phyloP scores from a whole-genome alignment of 2,329 filamentous ascomycete species.

The Dactylellina cionopaga region DNA sequence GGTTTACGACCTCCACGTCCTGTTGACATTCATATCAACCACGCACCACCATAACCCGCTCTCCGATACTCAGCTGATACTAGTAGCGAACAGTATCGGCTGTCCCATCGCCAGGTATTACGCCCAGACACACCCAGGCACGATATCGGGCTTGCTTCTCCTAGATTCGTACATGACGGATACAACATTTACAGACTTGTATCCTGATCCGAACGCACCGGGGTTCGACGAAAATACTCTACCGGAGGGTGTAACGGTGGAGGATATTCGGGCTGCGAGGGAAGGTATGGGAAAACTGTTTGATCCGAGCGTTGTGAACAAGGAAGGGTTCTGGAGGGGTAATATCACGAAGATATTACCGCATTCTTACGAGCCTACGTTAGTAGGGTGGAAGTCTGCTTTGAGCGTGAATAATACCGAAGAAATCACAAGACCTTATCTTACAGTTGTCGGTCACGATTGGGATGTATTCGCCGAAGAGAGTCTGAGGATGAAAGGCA shows the following conservation, averaged over 20 bases:
- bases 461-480: constrained; percentile 66
- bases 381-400: constrained; percentile 59
- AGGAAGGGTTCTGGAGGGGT: constrained; percentile 65
- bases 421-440: constrained; percentile 60
- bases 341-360: constrained; percentile 62
- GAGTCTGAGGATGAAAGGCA: constrained; percentile 58
- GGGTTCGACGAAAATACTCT: constrained; percentile 63
- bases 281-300: constrained; percentile 62
- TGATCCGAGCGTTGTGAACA: constrained; percentile 65
- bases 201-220: constrained; percentile 67
- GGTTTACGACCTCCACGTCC: constrained; percentile 63
- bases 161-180: constrained; percentile 71
- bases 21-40: constrained; percentile 61
- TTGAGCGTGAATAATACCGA: neutral
- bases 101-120: constrained; percentile 67
- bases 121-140: constrained; percentile 63
- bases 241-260: constrained; percentile 61
- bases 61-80: constrained; percentile 59
- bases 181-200: constrained; percentile 67
- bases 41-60: neutral
- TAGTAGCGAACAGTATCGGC: constrained; percentile 67
- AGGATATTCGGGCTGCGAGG: constrained; percentile 59
- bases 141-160: constrained; percentile 64
- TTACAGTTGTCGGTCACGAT: constrained; percentile 68
- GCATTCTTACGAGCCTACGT: constrained; percentile 61